Base-by-base conservation (phyloP, 352 stramenopile species). In the Globisporangium yorkense region DNA sequence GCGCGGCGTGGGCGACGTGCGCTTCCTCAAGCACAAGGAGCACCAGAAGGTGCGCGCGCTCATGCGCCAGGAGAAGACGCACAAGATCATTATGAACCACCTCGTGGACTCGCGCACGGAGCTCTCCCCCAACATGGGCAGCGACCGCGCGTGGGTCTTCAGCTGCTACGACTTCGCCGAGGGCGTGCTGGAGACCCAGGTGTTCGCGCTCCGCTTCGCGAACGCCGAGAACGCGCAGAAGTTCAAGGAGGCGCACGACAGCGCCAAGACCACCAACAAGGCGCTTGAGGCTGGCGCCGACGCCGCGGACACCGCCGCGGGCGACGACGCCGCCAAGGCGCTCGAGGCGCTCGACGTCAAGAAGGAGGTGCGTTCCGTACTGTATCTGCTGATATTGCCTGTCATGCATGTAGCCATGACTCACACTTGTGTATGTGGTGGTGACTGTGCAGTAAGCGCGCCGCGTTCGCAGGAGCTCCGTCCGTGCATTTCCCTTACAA, bases 81-180 rank as follows among this genome's bases (percentile, higher is more conserved):
- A 98, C 89, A 99, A 99, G 80, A 93, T 99, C 64, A 94, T 99
- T 75, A 82, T 92, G 56, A 99, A 99, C 75, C 96, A 99, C 80
- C 80, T 98, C 40, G 75, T 98, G 13, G 96, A 99, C 80, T 96
- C 96, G 41, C 88, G 96, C 54, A 98, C 98, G 64, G 87, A 96
- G 47, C 77, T 99, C 37, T 87, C 96, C 67, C 92, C 96, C 16
- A 99, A 99, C 83, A 97, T 96, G 55, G 96, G 96, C 63, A 94
- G 72, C 64, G 97, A 99, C 80, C 80, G 96, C 57, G 96, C 92
- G 20, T 99, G 96, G 96, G 96, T 99, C 33, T 99, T 98, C 89
- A 97, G 81, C 65, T 98, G 94, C 72, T 99, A 97, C 81, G 97
- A 99, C 77, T 99, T 98, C 73, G 77, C 92, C 9, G 95, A 98